Evolutionary conservation across 192 early-diverging fungal species (phyloP).

Genomic region (Linnemannia elongata): DNA sequence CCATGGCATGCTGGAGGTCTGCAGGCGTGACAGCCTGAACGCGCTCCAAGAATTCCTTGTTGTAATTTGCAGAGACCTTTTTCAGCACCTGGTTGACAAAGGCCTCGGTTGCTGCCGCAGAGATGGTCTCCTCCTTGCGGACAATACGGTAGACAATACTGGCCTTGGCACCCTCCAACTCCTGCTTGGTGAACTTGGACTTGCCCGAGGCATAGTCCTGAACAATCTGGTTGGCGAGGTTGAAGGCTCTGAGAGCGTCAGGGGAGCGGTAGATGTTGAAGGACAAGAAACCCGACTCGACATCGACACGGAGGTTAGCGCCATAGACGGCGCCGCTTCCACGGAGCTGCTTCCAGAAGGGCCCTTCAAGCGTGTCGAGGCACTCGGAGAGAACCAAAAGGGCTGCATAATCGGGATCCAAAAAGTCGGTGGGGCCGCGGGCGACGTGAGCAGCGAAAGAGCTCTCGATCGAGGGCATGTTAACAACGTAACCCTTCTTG

Average conservation of each 20-base stretch:
- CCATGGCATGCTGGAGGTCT: conserved; percentile 61
- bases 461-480: conserved; percentile 69
- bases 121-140: conserved; percentile 54
- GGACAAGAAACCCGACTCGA: conserved; percentile 62
- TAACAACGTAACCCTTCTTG: conserved; percentile 61
- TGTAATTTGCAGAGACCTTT: conserved; percentile 62
- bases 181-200: conserved; percentile 61
- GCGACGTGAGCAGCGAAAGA: conserved; percentile 64
- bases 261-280: conserved; percentile 68
- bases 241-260: conserved; percentile 66
- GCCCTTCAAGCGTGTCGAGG: conserved; percentile 69
- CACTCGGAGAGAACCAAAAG: conserved; percentile 68
- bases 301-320: conserved; percentile 57
- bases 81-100: conserved; percentile 67
- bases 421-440: conserved; percentile 61
- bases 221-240: conserved; percentile 65
- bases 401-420: conserved; percentile 67
- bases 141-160: conserved; percentile 69
- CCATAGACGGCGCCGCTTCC: conserved; percentile 71
- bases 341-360: conserved; percentile 74
- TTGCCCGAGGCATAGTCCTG: conserved; percentile 62
- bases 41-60: conserved; percentile 62
- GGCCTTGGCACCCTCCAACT: conserved; percentile 70
- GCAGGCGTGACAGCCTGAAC: conserved; percentile 65
- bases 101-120: conserved; percentile 59